Conservation (phyloP, 306 rosid genomes). For the Boehmeria nivea region DNA sequence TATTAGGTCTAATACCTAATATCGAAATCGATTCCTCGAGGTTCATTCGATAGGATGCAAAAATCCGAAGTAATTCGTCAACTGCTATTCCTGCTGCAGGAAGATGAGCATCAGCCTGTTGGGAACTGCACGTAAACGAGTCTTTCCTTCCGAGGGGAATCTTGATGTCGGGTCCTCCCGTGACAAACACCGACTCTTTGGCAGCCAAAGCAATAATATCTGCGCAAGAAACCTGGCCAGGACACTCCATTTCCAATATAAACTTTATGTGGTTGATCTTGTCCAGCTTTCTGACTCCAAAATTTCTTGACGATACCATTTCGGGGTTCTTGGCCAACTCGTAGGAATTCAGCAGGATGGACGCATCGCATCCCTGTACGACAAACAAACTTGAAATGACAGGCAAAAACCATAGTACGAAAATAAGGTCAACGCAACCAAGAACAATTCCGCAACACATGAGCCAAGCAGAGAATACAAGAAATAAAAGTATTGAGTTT, state of each 20-base stretch:
- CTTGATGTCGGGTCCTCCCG: conserved; percentile 38
- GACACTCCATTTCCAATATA: conserved; percentile 1
- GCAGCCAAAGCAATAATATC: conserved; percentile 40
- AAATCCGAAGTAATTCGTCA: conserved; percentile 22
- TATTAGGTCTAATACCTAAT: conserved; percentile 22
- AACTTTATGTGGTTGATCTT: conserved; percentile 1
- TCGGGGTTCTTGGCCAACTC: conserved; percentile 12
- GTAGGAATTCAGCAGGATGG: conserved; percentile 31
- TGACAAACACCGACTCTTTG: conserved; percentile 22
- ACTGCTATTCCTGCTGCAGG: conserved; percentile 31
- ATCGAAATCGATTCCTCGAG: conserved; percentile 43
- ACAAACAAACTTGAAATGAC: background rate
- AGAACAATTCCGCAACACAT: no score
- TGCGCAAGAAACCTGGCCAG: conserved; percentile 38
- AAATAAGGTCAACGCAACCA: no score
- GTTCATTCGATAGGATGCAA: conserved; percentile 27
- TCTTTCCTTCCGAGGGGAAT: conserved; percentile 43
- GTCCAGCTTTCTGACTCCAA: conserved; percentile 36
- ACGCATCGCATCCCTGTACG: conserved; percentile 52
- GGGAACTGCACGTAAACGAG: conserved; percentile 18
- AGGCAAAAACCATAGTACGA: background rate
- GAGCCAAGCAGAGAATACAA: background rate
- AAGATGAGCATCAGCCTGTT: conserved; percentile 37
- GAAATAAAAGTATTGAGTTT: no score
- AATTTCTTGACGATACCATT: conserved; percentile 30